A percentile compares a stretch with the other conserved stretches of the same genome.
Evolutionary conservation across 371 early-diverging fungal species (phyloP).

Genomic region (Mortierella sp.): DNA sequence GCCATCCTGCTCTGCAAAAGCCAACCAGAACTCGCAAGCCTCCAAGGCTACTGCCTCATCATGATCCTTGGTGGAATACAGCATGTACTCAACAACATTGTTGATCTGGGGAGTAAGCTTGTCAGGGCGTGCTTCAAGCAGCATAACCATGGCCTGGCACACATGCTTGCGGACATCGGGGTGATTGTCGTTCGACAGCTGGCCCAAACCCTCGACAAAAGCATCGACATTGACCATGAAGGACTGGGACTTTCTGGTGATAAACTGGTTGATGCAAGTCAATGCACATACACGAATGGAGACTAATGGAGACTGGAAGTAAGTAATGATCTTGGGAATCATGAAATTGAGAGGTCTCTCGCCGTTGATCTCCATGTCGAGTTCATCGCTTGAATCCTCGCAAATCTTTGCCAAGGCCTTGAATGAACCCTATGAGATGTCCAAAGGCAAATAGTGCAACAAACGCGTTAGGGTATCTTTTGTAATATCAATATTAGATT

Average conservation of each 20-base stretch:
- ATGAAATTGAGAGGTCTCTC: constrained; percentile 83
- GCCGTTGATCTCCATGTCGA: constrained; percentile 79
- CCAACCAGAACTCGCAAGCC: constrained; percentile 98
- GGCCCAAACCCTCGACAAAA: constrained; percentile 85
- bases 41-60: constrained; percentile 91
- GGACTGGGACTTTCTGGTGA: constrained; percentile 74
- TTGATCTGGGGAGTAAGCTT: constrained; percentile 87
- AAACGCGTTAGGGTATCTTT: constrained; percentile 3
- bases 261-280: constrained; percentile 84
- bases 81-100: constrained; percentile 92
- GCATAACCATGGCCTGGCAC: constrained; percentile 92
- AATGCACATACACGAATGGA: constrained; percentile 85
- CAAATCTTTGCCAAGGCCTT: constrained; percentile 92
- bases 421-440: constrained; percentile 78
- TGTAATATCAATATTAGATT: neutral
- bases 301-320: constrained; percentile 80
- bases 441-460: neutral
- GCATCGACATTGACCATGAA: constrained; percentile 79
- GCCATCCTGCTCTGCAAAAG: constrained; percentile 92
- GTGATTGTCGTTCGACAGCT: constrained; percentile 83
- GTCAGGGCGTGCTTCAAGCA: constrained; percentile 87
- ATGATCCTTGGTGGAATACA: constrained; percentile 87
- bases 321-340: constrained; percentile 88
- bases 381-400: constrained; percentile 88
- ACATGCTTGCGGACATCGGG: constrained; percentile 88